phyloP scores from a whole-genome alignment of 2,329 filamentous ascomycete genomes.

The Aaosphaeria pasadenensis region DNA sequence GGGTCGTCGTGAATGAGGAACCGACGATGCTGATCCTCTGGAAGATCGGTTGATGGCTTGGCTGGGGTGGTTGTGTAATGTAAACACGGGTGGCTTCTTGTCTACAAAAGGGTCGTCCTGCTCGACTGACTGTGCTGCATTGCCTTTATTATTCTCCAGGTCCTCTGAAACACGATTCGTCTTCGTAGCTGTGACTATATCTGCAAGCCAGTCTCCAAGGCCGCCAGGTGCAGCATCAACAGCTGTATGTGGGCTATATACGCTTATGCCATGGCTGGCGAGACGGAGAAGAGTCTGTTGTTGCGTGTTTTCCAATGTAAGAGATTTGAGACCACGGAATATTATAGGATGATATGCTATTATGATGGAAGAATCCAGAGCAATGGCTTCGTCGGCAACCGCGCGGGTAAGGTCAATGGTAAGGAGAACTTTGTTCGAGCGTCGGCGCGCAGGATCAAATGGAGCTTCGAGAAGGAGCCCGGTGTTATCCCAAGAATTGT shows the following conservation, averaged over 20 bases:
- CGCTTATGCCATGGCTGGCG: constrained; percentile 82
- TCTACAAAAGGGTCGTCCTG: constrained; percentile 37
- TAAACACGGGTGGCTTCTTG: constrained; percentile 31
- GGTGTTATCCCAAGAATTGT: constrained; percentile 95
- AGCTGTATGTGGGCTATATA: constrained; percentile 95
- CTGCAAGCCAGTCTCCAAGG: constrained; percentile 90
- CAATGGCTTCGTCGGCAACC: constrained; percentile 87
- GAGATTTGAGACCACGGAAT: constrained; percentile 84
- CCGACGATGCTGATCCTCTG: constrained; percentile 17
- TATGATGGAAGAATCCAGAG: constrained; percentile 71
- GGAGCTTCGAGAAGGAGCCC: constrained; percentile 72
- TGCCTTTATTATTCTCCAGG: constrained; percentile 1
- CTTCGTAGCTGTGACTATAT: constrained; percentile 67
- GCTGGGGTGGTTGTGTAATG: constrained; percentile 50
- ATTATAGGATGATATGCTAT: constrained; percentile 97
- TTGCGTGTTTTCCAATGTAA: constrained; percentile 81
- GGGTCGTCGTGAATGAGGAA: constrained; percentile 50
- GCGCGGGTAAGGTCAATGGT: constrained; percentile 88
- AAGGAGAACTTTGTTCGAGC: constrained; percentile 68
- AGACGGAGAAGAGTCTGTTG: constrained; percentile 81
- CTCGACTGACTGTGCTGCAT: constrained; percentile 8
- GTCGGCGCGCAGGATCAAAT: constrained; percentile 53
- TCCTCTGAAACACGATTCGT: constrained; percentile 11
- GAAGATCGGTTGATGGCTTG: constrained; percentile 37
- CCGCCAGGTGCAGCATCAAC: constrained; percentile 83